Percentiles rank a stretch among this genome's conserved stretches.
Conservation (phyloP, 495 filamentous ascomycete species). For the Usnea hakonensis region DNA sequence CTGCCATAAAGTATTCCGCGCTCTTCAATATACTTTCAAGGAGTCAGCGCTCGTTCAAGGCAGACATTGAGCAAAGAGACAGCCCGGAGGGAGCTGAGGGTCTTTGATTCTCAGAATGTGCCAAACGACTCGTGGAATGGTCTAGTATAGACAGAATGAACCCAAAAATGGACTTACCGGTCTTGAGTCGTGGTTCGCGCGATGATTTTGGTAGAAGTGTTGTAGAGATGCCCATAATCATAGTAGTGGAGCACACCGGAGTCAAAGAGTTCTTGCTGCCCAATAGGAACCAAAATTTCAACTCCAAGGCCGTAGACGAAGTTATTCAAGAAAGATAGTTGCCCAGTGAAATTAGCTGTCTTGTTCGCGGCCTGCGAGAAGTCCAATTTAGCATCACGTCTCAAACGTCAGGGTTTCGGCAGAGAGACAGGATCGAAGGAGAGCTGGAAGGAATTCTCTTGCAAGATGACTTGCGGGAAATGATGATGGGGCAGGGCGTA, state of each 20-base stretch:
- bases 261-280: constrained; percentile 44
- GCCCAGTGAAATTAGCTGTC: constrained; percentile 37
- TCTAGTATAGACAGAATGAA: background rate
- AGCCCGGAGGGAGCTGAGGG: background rate
- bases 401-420: background rate
- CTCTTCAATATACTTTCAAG: constrained; percentile 36
- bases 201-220: constrained; percentile 53
- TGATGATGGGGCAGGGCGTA: background rate
- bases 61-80: background rate
- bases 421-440: background rate
- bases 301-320: constrained; percentile 44
- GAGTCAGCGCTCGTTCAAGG: background rate
- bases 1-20: constrained; percentile 42
- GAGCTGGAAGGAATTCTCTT: background rate
- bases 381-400: background rate
- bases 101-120: background rate
- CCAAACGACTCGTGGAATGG: background rate
- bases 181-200: constrained; percentile 52
- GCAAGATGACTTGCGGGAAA: background rate
- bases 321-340: constrained; percentile 42
- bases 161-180: constrained; percentile 8
- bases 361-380: constrained; percentile 14
- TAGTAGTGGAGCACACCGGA: constrained; percentile 50
- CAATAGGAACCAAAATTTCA: constrained; percentile 46
- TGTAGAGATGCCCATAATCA: constrained; percentile 53